These are phyloP conservation scores for Coniferiporia weirii DNA, from an alignment of 1,284 basidiomycete species.

Conservation along the genomic window DNA sequence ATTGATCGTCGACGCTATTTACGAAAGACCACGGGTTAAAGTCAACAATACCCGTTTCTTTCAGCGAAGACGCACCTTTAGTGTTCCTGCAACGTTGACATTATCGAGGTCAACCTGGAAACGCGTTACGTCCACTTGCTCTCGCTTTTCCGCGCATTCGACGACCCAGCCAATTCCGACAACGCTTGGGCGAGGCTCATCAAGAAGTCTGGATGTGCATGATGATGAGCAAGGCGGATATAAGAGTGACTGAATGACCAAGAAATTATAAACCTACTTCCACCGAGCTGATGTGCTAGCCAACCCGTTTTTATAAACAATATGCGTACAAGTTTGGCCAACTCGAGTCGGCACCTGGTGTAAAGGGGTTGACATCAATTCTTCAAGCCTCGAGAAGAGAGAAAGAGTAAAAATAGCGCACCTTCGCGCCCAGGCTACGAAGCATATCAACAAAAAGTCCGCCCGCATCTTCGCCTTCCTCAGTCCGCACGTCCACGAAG, in stretches of 20 bases:
- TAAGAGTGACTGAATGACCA: background rate
- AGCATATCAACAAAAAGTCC: constrained; percentile 85
- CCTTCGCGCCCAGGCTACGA: constrained; percentile 76
- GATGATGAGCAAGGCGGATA: background rate
- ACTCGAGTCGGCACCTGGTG: constrained; percentile 54
- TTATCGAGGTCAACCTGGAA: constrained; percentile 68
- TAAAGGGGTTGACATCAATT: constrained; percentile 4
- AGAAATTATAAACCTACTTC: constrained; percentile 37
- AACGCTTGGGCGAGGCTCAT: constrained; percentile 68
- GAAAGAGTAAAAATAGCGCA: constrained; percentile 27
- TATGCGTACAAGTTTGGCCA: constrained; percentile 81
- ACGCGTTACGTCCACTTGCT: constrained; percentile 58
- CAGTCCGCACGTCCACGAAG: constrained; percentile 86
- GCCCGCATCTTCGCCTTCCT: constrained; percentile 82
- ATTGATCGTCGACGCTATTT: constrained; percentile 55
- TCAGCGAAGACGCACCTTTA: constrained; percentile 48
- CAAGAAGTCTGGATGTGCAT: constrained; percentile 39
- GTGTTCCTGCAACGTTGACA: constrained; percentile 58
- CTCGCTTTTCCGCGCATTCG: constrained; percentile 70
- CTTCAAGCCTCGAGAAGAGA: background rate
- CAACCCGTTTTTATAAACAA: constrained; percentile 86
- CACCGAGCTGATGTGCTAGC: constrained; percentile 75
- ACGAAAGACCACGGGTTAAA: constrained; percentile 2
- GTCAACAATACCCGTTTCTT: background rate
- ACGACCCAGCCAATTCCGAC: constrained; percentile 94